A percentile compares a stretch with the other conserved stretches of the same genome.
phyloP scores from a whole-genome alignment of 805 yeast species.

The Candida pseudoglaebosa region DNA sequence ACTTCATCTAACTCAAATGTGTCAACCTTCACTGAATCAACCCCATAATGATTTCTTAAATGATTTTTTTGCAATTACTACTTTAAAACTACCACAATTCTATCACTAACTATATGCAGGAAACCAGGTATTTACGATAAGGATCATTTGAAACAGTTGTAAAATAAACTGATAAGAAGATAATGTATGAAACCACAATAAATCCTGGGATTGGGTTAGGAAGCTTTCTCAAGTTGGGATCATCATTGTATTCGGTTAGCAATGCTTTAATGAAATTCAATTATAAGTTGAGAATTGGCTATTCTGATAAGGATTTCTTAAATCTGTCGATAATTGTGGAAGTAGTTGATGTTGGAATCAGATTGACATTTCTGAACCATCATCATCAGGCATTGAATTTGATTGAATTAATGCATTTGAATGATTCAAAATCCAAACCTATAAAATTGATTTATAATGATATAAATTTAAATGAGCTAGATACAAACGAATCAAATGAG shows the following conservation, averaged over 20 bases:
- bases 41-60: too few species aligned
- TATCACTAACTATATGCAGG: too few species aligned
- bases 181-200: constrained; percentile 14
- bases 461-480: constrained; percentile 23
- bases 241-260: constrained; percentile 24
- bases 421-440: constrained; percentile 5
- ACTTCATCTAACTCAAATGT: too few species aligned
- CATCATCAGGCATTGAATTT: constrained; percentile 23
- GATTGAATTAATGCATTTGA: constrained; percentile 26
- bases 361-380: constrained; percentile 25
- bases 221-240: constrained; percentile 24
- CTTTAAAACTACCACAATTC: too few species aligned
- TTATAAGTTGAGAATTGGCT: constrained; percentile 26
- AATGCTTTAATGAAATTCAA: constrained; percentile 21
- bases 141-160: not conserved
- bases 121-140: not conserved
- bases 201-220: constrained; percentile 38
- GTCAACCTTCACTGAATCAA: too few species aligned
- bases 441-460: constrained; percentile 29
- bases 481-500: not conserved
- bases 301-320: constrained; percentile 25
- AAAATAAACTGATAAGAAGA: not conserved
- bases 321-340: constrained; percentile 30
- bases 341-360: constrained; percentile 21
- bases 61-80: too few species aligned